Percentiles rank a stretch among this genome's conserved stretches.
Evolutionary conservation across 2,329 filamentous ascomycete species (phyloP).

Genomic region (Cladobotryum mycophilum): DNA sequence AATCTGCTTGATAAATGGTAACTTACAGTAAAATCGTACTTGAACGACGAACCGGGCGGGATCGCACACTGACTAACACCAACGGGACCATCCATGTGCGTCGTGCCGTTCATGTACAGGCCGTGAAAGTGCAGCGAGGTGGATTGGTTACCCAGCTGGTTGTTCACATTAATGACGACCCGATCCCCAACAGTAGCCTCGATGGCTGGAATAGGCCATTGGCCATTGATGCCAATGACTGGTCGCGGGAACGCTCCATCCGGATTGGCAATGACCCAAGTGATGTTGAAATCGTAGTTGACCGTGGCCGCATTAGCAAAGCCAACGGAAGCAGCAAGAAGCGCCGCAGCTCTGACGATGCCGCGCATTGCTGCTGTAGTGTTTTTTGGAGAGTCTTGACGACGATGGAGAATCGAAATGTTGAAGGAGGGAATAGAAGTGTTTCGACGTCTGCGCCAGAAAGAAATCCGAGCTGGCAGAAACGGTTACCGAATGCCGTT

Average conservation of each 20-base stretch:
- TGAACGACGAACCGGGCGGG: constrained; percentile 56
- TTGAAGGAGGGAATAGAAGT: no score
- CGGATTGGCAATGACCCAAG: constrained; percentile 66
- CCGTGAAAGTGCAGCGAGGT: constrained; percentile 67
- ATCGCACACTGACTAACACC: constrained; percentile 64
- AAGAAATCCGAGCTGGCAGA: no score
- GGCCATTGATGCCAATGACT: constrained; percentile 70
- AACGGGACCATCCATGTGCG: constrained; percentile 64
- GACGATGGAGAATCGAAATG: not conserved
- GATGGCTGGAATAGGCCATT: constrained; percentile 68
- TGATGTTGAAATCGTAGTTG: constrained; percentile 60
- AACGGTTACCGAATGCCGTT: no score
- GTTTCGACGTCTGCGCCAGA: no score
- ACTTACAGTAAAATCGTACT: constrained; percentile 61
- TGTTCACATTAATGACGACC: constrained; percentile 52
- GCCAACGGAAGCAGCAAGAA: constrained; percentile 14
- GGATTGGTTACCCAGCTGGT: constrained; percentile 54
- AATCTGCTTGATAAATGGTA: not conserved
- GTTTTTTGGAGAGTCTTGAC: not conserved
- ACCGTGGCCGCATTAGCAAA: constrained; percentile 36
- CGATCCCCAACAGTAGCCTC: constrained; percentile 57
- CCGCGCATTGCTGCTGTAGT: constrained; percentile 11
- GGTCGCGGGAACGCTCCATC: constrained; percentile 59
- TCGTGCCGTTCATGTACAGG: constrained; percentile 60
- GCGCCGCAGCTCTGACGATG: constrained; percentile 11